phyloP scores from a whole-genome alignment of 768 basidiomycete species.

The Boletus patriciae region DNA sequence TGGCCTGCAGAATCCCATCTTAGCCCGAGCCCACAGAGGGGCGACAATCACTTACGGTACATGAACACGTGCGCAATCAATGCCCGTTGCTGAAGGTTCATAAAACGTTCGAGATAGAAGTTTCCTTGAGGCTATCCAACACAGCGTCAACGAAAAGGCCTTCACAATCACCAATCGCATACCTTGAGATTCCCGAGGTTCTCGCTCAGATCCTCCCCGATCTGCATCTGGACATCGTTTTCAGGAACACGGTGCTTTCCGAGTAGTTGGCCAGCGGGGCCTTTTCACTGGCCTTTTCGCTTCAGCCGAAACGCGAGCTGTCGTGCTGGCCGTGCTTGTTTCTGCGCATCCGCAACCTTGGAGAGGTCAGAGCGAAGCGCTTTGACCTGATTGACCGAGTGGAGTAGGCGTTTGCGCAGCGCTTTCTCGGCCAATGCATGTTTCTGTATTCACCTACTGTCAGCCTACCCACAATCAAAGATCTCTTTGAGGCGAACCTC shows the following conservation, averaged over 20 bases:
- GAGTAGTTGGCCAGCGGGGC: conserved; percentile 67
- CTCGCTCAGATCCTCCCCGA: conserved; percentile 88
- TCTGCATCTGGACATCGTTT: conserved; percentile 74
- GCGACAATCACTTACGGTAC: conserved; percentile 58
- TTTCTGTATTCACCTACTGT: conserved; percentile 54
- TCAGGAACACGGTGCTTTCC: conserved; percentile 79
- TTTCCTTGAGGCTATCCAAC: conserved; percentile 84
- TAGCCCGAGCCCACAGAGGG: conserved; percentile 13
- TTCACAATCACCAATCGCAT: conserved; percentile 18
- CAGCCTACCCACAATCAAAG: neutral
- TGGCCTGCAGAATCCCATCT: conserved; percentile 13
- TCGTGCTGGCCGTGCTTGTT: conserved; percentile 37
- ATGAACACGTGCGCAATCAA: conserved; percentile 82
- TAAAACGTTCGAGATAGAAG: conserved; percentile 84
- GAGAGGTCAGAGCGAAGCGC: conserved; percentile 47
- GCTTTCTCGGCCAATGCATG: conserved; percentile 59
- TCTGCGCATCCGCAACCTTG: conserved; percentile 39
- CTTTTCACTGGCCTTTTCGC: no score
- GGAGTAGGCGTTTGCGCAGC: conserved; percentile 58
- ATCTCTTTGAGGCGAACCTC: conserved; percentile 47
- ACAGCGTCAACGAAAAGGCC: neutral
- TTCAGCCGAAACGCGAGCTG: conserved; percentile 47
- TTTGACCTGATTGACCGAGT: conserved; percentile 58
- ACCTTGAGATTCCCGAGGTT: conserved; percentile 83
- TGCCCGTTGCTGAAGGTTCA: conserved; percentile 84